Base-by-base conservation (phyloP, 2,329 filamentous ascomycete species). In the Colletotrichum sp. region DNA sequence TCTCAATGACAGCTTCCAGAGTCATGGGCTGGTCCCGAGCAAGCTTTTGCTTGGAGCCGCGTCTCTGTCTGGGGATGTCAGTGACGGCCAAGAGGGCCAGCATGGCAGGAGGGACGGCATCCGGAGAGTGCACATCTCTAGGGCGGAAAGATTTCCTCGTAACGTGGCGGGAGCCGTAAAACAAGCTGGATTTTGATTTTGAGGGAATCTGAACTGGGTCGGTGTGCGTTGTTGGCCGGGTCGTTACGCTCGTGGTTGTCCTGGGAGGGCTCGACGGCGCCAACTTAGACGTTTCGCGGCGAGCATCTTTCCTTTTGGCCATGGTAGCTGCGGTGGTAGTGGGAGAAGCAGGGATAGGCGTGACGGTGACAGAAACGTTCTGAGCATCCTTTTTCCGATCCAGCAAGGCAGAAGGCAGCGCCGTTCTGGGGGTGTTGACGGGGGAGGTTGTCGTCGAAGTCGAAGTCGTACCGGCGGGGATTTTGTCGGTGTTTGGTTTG, bases 61-160 rank as follows among this genome's bases (percentile, higher is more conserved):
- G 83, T 86, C 76, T 86, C 82, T 64, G 87, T 81, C 76, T 85
- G 4, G 90, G 91, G 64, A 93, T 93, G 75, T 86, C 88, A 34
- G 91, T 93, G 67, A 91, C 85, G 36, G 91, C 91, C 38, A 93
- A 84, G 33, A 93, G 83, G 15, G 90, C 90, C 8, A 90, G 90
- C 33, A 93, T 87, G 0, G 90, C 91, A 0, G 90, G 87, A 7
- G 91, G 88, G 27, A 93, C 84, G 18, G 86, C 83, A 71, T 91
- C 89, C 8, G 89, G 86, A 2, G 87, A 87, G 78, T 88, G 87
- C 3, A 84, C 81, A 68, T 88, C 85, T 72, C 82, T 83, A 11
- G 82, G 80, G 54, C 81, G 77, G 59, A 78, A 77, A 51, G 81
- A 81, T 66, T 81, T 81, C 57, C 83, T 83, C 64, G 85, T 82